phyloP scores from a whole-genome alignment of 805 yeast species.

The Candida alai region DNA sequence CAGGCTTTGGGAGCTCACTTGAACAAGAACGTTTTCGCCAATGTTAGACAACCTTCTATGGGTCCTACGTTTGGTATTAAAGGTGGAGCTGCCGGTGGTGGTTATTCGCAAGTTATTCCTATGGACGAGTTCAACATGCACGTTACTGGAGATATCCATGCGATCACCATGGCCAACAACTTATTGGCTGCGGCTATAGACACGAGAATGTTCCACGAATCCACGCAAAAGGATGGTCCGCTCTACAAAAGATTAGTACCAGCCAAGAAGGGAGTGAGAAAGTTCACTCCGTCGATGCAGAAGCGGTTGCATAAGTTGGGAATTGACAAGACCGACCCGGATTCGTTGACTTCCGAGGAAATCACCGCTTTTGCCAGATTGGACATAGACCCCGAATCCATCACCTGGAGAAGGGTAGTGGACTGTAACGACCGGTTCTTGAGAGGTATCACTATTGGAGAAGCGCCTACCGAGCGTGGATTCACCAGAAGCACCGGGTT shows the following conservation, averaged over 20 bases:
- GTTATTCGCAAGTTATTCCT: slow-evolving; percentile 82
- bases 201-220: slow-evolving; percentile 81
- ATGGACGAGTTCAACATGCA: slow-evolving; percentile 89
- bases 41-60: slow-evolving; percentile 85
- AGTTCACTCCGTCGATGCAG: slow-evolving; percentile 64
- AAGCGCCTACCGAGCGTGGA: slow-evolving; percentile 80
- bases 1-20: slow-evolving; percentile 79
- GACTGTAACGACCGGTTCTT: slow-evolving; percentile 80
- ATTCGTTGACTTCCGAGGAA: slow-evolving; percentile 70
- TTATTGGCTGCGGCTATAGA: slow-evolving; percentile 82
- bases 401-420: slow-evolving; percentile 80
- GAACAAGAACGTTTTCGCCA: slow-evolving; percentile 66
- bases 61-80: slow-evolving; percentile 87
- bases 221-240: slow-evolving; percentile 69
- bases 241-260: slow-evolving; percentile 75
- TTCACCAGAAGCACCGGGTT: slow-evolving; percentile 70
- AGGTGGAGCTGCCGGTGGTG: slow-evolving; percentile 93
- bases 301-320: slow-evolving; percentile 66
- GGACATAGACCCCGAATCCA: slow-evolving; percentile 74
- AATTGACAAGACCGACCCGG: slow-evolving; percentile 65
- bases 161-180: slow-evolving; percentile 78
- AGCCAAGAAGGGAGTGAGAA: slow-evolving; percentile 64
- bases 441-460: slow-evolving; percentile 74
- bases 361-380: slow-evolving; percentile 59
- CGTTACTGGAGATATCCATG: slow-evolving; percentile 83